phyloP scores from a whole-genome alignment of 2,329 filamentous ascomycete genomes.

The Epichloe elymi region DNA sequence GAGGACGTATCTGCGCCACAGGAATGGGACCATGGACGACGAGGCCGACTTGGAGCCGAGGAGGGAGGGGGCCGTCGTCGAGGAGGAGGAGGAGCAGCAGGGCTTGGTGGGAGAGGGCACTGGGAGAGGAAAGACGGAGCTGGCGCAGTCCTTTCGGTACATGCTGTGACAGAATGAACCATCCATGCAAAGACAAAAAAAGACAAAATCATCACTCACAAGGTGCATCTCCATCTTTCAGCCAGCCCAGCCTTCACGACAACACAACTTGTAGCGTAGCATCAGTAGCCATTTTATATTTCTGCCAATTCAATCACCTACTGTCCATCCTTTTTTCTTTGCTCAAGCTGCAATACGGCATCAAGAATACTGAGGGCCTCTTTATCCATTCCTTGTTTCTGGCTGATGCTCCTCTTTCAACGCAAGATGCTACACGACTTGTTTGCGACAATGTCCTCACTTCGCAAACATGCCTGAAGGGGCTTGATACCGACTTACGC shows the following conservation, averaged over 20 bases:
- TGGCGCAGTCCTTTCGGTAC: constrained; percentile 27
- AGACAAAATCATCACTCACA: too few species aligned
- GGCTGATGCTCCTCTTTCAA: neutral
- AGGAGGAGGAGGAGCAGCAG: constrained; percentile 29
- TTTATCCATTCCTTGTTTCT: neutral
- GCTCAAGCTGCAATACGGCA: too few species aligned
- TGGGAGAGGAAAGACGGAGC: constrained; percentile 10
- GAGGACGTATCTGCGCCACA: constrained; percentile 36
- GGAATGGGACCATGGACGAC: constrained; percentile 34
- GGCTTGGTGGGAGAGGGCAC: constrained; percentile 20
- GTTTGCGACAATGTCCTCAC: neutral
- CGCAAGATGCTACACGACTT: neutral
- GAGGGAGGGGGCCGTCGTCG: constrained; percentile 14
- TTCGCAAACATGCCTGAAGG: constrained; percentile 5
- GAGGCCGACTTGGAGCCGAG: constrained; percentile 14
- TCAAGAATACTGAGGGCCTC: neutral
- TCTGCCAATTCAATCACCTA: too few species aligned
- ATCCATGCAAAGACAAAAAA: neutral
- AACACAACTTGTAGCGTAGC: too few species aligned
- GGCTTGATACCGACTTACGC: constrained; percentile 17
- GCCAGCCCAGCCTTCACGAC: too few species aligned
- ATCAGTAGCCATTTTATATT: too few species aligned
- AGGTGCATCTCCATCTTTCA: too few species aligned
- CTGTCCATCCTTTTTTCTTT: too few species aligned
- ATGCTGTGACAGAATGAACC: constrained; percentile 24